Evolutionary conservation across 768 basidiomycete species (phyloP), one percentile per base, ranked within the genome.

Genomic region (Tubosaeta sp.): DNA sequence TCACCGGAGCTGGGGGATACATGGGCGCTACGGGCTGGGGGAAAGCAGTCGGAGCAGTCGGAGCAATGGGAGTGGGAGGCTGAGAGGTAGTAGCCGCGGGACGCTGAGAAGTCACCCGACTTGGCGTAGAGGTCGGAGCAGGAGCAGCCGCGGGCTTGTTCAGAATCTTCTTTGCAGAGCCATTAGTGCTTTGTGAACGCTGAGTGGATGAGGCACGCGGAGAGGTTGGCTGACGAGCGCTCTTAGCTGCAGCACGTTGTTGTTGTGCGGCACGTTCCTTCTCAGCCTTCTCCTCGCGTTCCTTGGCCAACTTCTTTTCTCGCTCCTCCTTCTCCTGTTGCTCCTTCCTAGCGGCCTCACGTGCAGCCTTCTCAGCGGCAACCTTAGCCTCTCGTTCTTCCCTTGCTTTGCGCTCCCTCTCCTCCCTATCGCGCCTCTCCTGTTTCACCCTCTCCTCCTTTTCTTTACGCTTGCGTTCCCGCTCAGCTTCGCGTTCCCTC

Each of bases 401-500:
- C 59, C 74, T 78, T 11, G 67, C 76, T 60, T 83, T 80, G 45
- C 84, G 77, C 61, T 94, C 91, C 52, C 68, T 71, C 55, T 82
- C 82, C 59, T 84, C 82, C 61, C 76, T 79, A 48, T 79, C 76
- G 38, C 74, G 74, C 50, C 77, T 72, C 50, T 81, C 81, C 26
- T 72, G 70, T 59, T 69, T 76, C 32, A 62, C 69, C 53, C 73
- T 81, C 59, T 89, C 85, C 63, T 89, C 88, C 69, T 80, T 83
- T 72, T 89, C 86, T 66, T 78, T 84, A 55, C 79, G 80, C 72
- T 86, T 84, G 53, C 82, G 76, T 56, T 90, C 86, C 13, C 84
- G 80, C 63, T 91, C 88, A 14, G 78, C 82, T 58, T 90, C 85
- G 13, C 83, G 82, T 57, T 91, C 88, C 60, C 85, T 84, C 69